phyloP scores from a whole-genome alignment of 805 yeast genomes.

The Ogataea naganishii region DNA sequence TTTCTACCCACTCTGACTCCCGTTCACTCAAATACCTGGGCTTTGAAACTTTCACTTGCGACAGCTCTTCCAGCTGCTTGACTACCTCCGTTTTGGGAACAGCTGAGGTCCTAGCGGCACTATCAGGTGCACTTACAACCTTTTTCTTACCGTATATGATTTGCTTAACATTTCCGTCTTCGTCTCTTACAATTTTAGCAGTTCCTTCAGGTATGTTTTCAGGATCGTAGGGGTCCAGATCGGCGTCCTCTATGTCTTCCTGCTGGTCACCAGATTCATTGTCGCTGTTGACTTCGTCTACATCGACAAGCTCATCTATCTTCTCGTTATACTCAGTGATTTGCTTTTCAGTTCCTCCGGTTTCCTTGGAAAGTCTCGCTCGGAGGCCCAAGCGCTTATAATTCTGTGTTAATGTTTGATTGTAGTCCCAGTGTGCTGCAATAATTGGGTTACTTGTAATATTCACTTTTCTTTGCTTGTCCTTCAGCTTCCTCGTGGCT shows the following conservation, averaged over 20 bases:
- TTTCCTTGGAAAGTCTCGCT: conserved; percentile 51
- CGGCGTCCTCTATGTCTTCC: conserved; percentile 20
- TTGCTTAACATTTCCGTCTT: conserved; percentile 53
- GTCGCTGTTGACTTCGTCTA: conserved; percentile 16
- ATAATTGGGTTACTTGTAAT: conserved; percentile 72
- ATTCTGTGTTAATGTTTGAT: conserved; percentile 75
- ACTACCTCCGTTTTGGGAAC: conserved; percentile 46
- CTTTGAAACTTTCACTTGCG: conserved; percentile 32
- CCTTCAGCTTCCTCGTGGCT: conserved; percentile 62
- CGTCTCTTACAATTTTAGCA: conserved; percentile 68
- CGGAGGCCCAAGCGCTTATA: conserved; percentile 75
- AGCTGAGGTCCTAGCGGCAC: conserved; percentile 22
- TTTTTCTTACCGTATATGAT: conserved; percentile 64
- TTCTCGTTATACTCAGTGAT: conserved; percentile 31
- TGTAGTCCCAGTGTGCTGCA: conserved; percentile 85
- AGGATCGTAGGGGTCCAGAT: conserved; percentile 40
- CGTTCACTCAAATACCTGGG: conserved; percentile 58
- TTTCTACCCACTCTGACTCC: conserved; percentile 65
- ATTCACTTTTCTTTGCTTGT: conserved; percentile 57
- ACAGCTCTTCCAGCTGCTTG: conserved; percentile 56
- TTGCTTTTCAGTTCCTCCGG: conserved; percentile 76
- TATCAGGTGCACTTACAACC: no score
- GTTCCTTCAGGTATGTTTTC: conserved; percentile 66
- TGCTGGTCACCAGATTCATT: conserved; percentile 30
- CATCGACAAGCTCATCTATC: conserved; percentile 11